phyloP scores from a whole-genome alignment of 2,329 filamentous ascomycete species.

The Colletotrichum sp. region DNA sequence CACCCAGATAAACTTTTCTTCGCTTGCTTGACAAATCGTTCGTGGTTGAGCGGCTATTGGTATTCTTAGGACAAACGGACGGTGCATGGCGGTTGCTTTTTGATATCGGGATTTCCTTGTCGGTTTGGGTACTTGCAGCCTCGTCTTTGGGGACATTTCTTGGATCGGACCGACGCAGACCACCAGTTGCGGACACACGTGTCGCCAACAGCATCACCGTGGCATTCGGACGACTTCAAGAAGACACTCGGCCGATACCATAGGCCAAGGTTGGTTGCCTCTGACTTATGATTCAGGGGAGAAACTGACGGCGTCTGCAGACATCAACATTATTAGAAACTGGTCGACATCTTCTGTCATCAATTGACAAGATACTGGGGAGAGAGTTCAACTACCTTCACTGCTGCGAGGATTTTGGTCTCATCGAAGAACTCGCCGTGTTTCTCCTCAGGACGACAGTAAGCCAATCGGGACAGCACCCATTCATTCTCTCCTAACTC shows the following conservation, averaged over 20 bases:
- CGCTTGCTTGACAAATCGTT: background rate
- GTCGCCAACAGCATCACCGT: background rate
- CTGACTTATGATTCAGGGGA: background rate
- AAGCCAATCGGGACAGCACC: background rate
- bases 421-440: background rate
- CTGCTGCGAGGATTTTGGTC: background rate
- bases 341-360: background rate
- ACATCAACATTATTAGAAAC: background rate
- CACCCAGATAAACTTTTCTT: conserved; percentile 3
- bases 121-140: conserved; percentile 16
- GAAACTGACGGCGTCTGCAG: background rate
- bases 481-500: background rate
- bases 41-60: background rate
- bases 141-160: background rate
- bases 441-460: background rate
- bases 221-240: background rate
- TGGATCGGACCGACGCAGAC: background rate
- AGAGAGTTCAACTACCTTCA: background rate
- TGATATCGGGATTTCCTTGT: conserved; percentile 14
- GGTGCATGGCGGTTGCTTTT: conserved; percentile 14
- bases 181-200: background rate
- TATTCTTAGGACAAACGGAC: conserved; percentile 22
- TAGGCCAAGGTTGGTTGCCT: background rate
- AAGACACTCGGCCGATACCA: background rate
- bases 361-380: background rate